Conservation (phyloP, 148 eudicot genomes). For the Dianthus caryophyllus region DNA sequence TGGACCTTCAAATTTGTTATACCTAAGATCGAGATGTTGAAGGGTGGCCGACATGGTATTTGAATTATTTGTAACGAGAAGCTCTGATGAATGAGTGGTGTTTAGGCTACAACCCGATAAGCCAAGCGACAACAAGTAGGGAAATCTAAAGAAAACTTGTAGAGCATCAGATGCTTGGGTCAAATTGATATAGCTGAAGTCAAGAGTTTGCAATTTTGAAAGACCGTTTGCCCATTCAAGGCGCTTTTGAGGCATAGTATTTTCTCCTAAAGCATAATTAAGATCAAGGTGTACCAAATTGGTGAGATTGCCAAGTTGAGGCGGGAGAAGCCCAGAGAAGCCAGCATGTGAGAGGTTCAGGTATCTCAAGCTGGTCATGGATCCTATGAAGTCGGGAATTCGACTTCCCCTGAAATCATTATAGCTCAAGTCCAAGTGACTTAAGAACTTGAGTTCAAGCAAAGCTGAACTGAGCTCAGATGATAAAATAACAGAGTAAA, state of each 20-base stretch:
- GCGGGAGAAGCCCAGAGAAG: neutral
- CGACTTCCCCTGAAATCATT: neutral
- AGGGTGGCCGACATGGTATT: neutral
- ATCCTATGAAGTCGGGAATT: conserved; percentile 7
- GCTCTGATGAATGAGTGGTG: neutral
- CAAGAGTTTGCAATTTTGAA: conserved; percentile 1
- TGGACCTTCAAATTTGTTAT: neutral
- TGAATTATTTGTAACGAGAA: neutral
- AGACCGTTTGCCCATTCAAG: conserved; percentile 1
- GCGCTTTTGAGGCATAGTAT: neutral
- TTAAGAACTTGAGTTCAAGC: conserved; percentile 8
- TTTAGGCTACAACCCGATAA: neutral
- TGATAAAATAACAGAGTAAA: neutral
- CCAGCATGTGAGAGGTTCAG: neutral
- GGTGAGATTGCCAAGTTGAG: conserved; percentile 6
- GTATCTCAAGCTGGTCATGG: conserved; percentile 7
- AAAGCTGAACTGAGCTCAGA: conserved; percentile 5
- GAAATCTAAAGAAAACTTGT: neutral
- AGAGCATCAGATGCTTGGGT: neutral
- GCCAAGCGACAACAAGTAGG: neutral
- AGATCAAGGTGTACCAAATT: conserved; percentile 5
- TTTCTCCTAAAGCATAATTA: neutral
- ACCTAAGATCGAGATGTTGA: neutral
- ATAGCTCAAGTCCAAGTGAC: conserved; percentile 11
- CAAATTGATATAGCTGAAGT: neutral